Evolutionary conservation across 31 red algal genomes (phyloP).

Genomic region (Odonthalia washingtoniensis): DNA sequence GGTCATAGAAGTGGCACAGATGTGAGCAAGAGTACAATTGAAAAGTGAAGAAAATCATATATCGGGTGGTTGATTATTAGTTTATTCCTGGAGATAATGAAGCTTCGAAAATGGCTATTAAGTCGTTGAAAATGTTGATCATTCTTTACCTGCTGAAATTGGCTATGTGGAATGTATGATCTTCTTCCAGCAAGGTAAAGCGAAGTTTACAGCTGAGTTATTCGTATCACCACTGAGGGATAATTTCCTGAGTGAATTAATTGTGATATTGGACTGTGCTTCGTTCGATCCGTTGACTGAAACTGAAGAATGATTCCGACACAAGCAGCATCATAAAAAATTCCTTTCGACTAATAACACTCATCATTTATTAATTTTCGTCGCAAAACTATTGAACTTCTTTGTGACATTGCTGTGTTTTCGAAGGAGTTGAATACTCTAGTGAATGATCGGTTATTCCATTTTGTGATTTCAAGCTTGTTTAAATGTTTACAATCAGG

Average conservation of each 20-base stretch:
- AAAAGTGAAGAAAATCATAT: background rate
- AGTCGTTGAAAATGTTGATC: background rate
- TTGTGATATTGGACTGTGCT: slow-evolving; percentile 83
- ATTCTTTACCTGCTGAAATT: slow-evolving; percentile 78
- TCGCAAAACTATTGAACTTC: slow-evolving; percentile 62
- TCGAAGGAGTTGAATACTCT: slow-evolving; percentile 37
- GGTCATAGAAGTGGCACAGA: background rate
- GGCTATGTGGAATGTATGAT: slow-evolving; percentile 77
- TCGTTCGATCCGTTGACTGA: slow-evolving; percentile 85
- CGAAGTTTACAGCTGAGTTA: slow-evolving; percentile 50
- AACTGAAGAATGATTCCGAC: slow-evolving; percentile 85
- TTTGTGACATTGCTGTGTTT: slow-evolving; percentile 61
- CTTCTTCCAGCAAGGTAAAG: slow-evolving; percentile 70
- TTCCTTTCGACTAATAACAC: slow-evolving; percentile 57
- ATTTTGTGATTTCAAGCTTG: slow-evolving; percentile 70
- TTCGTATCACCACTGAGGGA: slow-evolving; percentile 58
- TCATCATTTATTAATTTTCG: slow-evolving; percentile 62
- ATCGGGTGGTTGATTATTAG: background rate
- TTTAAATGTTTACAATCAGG: slow-evolving; percentile 93
- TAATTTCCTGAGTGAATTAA: slow-evolving; percentile 63
- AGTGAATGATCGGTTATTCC: slow-evolving; percentile 73
- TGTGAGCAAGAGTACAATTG: background rate
- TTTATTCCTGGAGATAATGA: background rate
- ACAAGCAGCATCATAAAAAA: slow-evolving; percentile 89
- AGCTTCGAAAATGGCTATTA: background rate